These are phyloP conservation scores for Cutaneotrichosporon sp. DNA, from an alignment of 1,284 basidiomycete genomes.

Conservation along the genomic window DNA sequence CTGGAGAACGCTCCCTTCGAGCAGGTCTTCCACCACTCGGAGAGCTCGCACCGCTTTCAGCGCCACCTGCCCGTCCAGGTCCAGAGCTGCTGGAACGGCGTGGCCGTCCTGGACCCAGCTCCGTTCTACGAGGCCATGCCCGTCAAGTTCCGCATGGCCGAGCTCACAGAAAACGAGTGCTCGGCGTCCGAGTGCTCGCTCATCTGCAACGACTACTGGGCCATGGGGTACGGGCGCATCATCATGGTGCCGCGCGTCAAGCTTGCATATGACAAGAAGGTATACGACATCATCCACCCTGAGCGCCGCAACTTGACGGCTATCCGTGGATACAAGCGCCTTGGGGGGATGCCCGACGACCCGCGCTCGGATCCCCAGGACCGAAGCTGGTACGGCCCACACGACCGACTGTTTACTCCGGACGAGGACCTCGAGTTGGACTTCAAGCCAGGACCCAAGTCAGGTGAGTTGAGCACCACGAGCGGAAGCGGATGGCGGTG, in stretches of 20 bases:
- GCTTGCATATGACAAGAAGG: conserved; percentile 88
- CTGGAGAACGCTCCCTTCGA: conserved; percentile 96
- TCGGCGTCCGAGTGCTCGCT: conserved; percentile 89
- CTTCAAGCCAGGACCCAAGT: conserved; percentile 77
- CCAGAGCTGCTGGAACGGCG: conserved; percentile 95
- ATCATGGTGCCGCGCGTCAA: conserved; percentile 95
- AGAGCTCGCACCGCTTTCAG: conserved; percentile 76
- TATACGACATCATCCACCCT: conserved; percentile 91
- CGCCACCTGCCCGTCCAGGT: conserved; percentile 88
- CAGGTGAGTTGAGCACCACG: conserved; percentile 61
- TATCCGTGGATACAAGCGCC: conserved; percentile 84
- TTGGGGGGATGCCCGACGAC: conserved; percentile 89
- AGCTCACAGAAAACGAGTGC: conserved; percentile 74
- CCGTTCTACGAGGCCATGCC: conserved; percentile 86
- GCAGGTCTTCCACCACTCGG: conserved; percentile 77
- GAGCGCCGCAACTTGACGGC: conserved; percentile 79
- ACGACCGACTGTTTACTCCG: conserved; percentile 82
- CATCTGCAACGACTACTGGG: conserved; percentile 89
- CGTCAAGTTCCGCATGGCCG: conserved; percentile 90
- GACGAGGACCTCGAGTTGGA: conserved; percentile 75
- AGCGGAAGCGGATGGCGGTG: not conserved
- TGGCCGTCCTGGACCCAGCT: conserved; percentile 86
- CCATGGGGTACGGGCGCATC: conserved; percentile 86
- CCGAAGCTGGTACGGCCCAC: conserved; percentile 86
- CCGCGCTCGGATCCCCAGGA: conserved; percentile 93